A percentile compares a stretch with the other conserved stretches of the same genome.
Conservation (phyloP, 345 rosid genomes). For the Salix arbutifolia region DNA sequence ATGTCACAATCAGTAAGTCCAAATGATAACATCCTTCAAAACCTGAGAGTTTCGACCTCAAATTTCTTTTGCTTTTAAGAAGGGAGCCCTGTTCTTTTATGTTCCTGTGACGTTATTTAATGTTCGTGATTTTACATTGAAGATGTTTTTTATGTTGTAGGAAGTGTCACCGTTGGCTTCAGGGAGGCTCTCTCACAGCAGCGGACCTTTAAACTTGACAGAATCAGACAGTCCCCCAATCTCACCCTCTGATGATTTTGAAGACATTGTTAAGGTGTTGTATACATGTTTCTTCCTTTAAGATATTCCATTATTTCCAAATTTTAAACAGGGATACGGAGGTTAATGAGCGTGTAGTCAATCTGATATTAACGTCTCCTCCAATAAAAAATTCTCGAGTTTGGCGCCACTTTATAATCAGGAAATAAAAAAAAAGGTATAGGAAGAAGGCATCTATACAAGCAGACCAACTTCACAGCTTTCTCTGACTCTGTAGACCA, state of each 20-base stretch:
- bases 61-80: neutral
- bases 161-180: slow-evolving; percentile 91
- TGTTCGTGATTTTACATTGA: neutral
- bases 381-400: too few relatives aligned
- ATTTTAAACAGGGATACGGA: neutral
- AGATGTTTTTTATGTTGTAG: slow-evolving; percentile 28
- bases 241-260: slow-evolving; percentile 84
- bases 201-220: slow-evolving; percentile 69
- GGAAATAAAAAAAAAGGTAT: too few relatives aligned
- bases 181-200: slow-evolving; percentile 92
- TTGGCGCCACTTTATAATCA: too few relatives aligned
- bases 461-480: slow-evolving; percentile 18
- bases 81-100: neutral
- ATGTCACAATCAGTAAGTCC: slow-evolving; percentile 80
- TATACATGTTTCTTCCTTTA: neutral
- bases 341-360: too few relatives aligned
- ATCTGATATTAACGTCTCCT: too few relatives aligned
- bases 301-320: neutral
- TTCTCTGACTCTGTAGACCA: slow-evolving; percentile 7
- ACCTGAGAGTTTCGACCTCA: neutral
- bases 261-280: slow-evolving; percentile 81
- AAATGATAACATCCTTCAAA: neutral
- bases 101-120: neutral
- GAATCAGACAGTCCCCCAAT: slow-evolving; percentile 75
- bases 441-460: slow-evolving; percentile 10